Evolutionary conservation across 805 yeast species (phyloP), one percentile per base, ranked within the genome.

Genomic region (Kodamaea nitidulidarum): DNA sequence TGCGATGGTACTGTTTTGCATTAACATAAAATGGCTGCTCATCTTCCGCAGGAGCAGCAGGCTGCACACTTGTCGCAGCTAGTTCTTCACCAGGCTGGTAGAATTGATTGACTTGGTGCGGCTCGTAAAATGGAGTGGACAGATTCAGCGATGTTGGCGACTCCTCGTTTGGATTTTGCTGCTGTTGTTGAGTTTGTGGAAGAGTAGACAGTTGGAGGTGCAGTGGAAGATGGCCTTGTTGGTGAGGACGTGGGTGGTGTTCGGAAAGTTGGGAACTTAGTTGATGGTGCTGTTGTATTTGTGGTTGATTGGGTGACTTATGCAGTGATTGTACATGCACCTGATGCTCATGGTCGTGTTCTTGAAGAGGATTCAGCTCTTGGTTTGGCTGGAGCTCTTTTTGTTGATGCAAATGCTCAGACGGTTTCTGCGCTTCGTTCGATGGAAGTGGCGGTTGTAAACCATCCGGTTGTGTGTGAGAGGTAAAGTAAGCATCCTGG

Each of bases 11-110:
- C 55, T 93, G 99, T 61, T 93, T 93, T 7, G 98, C 98, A 60
- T 93, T 93, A 31, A 93, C 98, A 54, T 93, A 93, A 55, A 88
- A 88, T 1, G 98, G 98, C 61, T 91, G 96, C 56, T 90, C 96
- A 1, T 54, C 58, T 40, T 42, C 47, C 2, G 46, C 52, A 3
- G 47, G 52, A 21, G 30, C 28, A 18, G 42, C 25, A 34, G 45
- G 17, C 32, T 48, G 28, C 38, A 45, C 41, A 33, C 49, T 31
- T 12, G 40, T 24, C 8, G 40, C 34, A 18, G 40, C 43, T 26
- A 38, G 46, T 17, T 44, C 42, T 32, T 45, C 41, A 10, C 34
- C 49, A 32, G 38, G 39, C 34, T 37, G 45, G 35, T 34, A 35
- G 36, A 36, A 30, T 25, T 21, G 36, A 31, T 34, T 40, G 30